These are phyloP conservation scores for Mucor piriformis DNA, from an alignment of 371 early-diverging fungal species.

Conservation along the genomic window DNA sequence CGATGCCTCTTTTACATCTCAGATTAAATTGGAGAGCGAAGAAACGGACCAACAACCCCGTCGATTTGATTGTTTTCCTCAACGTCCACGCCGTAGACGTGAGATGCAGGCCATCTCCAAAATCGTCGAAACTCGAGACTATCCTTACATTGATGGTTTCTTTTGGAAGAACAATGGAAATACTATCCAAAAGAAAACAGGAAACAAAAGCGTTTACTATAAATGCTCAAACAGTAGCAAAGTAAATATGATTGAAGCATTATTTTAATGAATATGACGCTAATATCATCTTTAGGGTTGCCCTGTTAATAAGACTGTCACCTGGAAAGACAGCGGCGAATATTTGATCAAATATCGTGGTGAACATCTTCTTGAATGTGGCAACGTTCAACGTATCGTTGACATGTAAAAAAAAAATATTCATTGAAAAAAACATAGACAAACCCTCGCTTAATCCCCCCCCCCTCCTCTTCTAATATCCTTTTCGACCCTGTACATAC, in stretches of 20 bases:
- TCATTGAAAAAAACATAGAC: background rate
- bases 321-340: slow-evolving; percentile 62
- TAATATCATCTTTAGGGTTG: slow-evolving; percentile 40
- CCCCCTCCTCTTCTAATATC: slow-evolving; percentile 2
- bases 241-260: slow-evolving; percentile 11
- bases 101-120: slow-evolving; percentile 65
- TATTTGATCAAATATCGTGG: slow-evolving; percentile 69
- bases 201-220: slow-evolving; percentile 59
- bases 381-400: slow-evolving; percentile 55
- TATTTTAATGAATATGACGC: background rate
- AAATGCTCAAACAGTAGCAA: slow-evolving; percentile 54
- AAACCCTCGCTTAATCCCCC: background rate
- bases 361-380: slow-evolving; percentile 62
- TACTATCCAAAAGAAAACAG: slow-evolving; percentile 59
- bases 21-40: background rate
- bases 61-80: slow-evolving; percentile 14
- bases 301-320: slow-evolving; percentile 70
- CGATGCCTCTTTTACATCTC: slow-evolving; percentile 3
- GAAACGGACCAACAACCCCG: background rate
- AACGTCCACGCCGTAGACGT: slow-evolving; percentile 43
- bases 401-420: slow-evolving; percentile 34
- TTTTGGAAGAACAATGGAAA: slow-evolving; percentile 66
- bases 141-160: slow-evolving; percentile 53
- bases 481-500: slow-evolving; percentile 7
- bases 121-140: slow-evolving; percentile 58